Conservation (phyloP, 495 filamentous ascomycete genomes). For the Podospora pseudoanserina region DNA sequence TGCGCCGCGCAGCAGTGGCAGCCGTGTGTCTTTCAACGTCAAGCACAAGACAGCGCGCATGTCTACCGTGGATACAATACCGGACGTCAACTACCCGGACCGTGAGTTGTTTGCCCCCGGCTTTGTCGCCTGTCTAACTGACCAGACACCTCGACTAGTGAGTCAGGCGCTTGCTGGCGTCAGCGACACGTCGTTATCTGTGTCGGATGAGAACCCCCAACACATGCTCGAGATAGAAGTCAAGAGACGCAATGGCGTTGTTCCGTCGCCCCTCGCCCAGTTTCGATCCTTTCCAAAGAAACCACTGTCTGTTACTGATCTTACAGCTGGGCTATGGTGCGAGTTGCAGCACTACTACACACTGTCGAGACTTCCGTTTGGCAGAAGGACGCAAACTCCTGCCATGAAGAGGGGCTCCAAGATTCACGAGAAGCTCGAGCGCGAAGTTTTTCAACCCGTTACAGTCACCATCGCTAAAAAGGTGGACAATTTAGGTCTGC, state of each 20-base stretch:
- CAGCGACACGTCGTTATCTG: neutral
- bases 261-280: constrained; percentile 52
- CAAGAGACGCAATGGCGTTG: constrained; percentile 26
- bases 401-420: constrained; percentile 78
- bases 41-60: constrained; percentile 10
- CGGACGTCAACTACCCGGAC: constrained; percentile 43
- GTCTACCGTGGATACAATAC: constrained; percentile 13
- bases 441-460: constrained; percentile 75
- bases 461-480: constrained; percentile 64
- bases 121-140: constrained; percentile 26
- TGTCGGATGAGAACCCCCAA: neutral
- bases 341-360: constrained; percentile 91
- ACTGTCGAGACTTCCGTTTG: constrained; percentile 61
- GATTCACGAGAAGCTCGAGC: constrained; percentile 80
- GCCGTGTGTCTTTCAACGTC: neutral
- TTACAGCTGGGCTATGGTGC: constrained; percentile 89
- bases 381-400: constrained; percentile 65
- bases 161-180: constrained; percentile 42
- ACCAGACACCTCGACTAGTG: constrained; percentile 60
- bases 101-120: constrained; percentile 36
- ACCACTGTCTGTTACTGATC: constrained; percentile 83
- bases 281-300: constrained; percentile 76
- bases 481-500: constrained; percentile 79
- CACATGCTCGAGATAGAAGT: neutral
- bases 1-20: neutral